Evolutionary conservation across 2,329 filamentous ascomycete genomes (phyloP), one percentile per base, ranked within the genome.

Genomic region (Diaporthe batatas): DNA sequence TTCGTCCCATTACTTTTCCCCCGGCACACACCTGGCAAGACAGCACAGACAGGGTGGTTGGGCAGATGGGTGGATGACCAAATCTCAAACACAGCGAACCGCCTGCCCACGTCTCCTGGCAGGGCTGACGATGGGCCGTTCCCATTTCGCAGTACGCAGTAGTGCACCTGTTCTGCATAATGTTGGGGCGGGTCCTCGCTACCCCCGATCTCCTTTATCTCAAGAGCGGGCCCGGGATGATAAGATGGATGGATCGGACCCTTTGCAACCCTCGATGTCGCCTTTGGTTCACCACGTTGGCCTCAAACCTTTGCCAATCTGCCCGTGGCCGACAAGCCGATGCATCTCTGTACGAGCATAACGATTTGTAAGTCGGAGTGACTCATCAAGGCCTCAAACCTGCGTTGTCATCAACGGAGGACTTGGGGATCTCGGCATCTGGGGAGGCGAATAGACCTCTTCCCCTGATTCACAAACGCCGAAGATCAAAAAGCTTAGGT

Each of bases 191-290:
- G 42, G 68, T 59, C 29, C n/a, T 65, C 51, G 49, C 47, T 67
- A 21, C 70, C 16, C 70, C 57, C 47, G 39, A 68, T 68, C 51
- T 47, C 16, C 64, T 49, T 71, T 71, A 73, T 73, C 68, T 44
- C 14, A 53, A 54, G 18, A 71, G 32, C 32, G 53, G 58, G 58
- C 55, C 58, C 16, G 65, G 54, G 39, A 6, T 64, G 72, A 74
- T 73, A 72, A 72, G 69, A 62, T 67, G 53, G 23, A 12, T 39
- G 8, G 36, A 10, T 12, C 8, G 7, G 6, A 47, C 18, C 44
- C 59, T 54, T 34, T 25, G 16, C 34, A n/a, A n/a, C 54, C 54
- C 44, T 68, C n/a, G 39, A 32, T 68, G 36, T 59, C 58, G 59
- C 58, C 68, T 53, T 25, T 23, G 47, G 47, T 21, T 25, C 47